Conservation (phyloP, 768 basidiomycete genomes). For the Collybiopsis luxurians region DNA sequence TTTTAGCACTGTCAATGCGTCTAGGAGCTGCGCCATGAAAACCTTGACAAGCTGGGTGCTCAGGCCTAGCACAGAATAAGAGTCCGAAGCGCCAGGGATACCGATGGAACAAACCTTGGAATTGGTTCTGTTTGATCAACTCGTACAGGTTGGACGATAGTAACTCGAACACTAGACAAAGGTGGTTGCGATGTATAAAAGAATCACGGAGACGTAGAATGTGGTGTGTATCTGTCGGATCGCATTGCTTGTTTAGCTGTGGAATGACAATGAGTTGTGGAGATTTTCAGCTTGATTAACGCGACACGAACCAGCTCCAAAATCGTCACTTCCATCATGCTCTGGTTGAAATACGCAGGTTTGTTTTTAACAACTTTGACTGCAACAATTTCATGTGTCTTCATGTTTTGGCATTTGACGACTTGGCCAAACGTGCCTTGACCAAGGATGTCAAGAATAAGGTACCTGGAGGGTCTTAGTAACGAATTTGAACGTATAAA, state of each 20-base stretch:
- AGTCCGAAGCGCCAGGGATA: neutral
- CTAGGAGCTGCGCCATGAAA: slow-evolving; percentile 93
- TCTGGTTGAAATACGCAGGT: slow-evolving; percentile 98
- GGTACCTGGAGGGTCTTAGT: slow-evolving; percentile 55
- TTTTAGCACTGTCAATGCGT: slow-evolving; percentile 89
- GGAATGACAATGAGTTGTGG: slow-evolving; percentile 5
- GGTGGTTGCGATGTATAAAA: slow-evolving; percentile 94
- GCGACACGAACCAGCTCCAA: slow-evolving; percentile 76
- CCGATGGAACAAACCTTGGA: slow-evolving; percentile 59
- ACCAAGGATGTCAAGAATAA: slow-evolving; percentile 96
- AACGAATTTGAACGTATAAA: slow-evolving; percentile 18
- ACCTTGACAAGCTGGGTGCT: slow-evolving; percentile 98
- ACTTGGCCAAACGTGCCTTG: slow-evolving; percentile 99
- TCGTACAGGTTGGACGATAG: slow-evolving; percentile 98
- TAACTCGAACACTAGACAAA: slow-evolving; percentile 97
- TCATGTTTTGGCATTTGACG: slow-evolving; percentile 99
- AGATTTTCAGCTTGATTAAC: slow-evolving; percentile 1
- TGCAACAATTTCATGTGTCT: slow-evolving; percentile 97
- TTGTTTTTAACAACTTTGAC: slow-evolving; percentile 99
- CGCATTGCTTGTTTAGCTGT: slow-evolving; percentile 91
- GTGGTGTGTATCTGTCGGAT: slow-evolving; percentile 94
- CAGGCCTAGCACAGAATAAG: slow-evolving; percentile 29
- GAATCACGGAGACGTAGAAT: slow-evolving; percentile 93
- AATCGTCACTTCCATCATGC: slow-evolving; percentile 99
- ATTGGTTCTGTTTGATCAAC: slow-evolving; percentile 99